Conservation (phyloP, 2,329 filamentous ascomycete species). For the Talaromyces pinophilus region DNA sequence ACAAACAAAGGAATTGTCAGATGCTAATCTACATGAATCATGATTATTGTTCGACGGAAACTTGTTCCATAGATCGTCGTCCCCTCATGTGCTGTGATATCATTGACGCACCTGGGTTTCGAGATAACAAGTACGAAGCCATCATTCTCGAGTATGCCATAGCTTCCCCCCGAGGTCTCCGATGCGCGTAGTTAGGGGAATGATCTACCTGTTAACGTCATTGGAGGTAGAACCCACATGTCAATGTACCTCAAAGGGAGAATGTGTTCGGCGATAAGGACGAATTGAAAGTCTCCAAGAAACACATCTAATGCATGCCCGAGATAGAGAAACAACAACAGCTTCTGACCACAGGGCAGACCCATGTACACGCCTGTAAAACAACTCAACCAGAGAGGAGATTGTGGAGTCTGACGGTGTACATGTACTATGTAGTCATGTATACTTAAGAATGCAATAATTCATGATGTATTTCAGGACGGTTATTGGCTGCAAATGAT, state of each 20-base stretch:
- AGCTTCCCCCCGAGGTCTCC: neutral
- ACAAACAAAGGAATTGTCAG: neutral
- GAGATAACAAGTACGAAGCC: neutral
- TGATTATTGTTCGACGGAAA: neutral
- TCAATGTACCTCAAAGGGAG: neutral
- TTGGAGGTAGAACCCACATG: neutral
- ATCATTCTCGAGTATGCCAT: neutral
- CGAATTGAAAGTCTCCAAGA: constrained; percentile 7
- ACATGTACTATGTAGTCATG: neutral
- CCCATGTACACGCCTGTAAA: neutral
- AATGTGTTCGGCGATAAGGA: neutral
- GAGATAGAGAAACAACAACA: neutral
- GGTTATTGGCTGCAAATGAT: neutral
- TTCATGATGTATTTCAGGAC: neutral
- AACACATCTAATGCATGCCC: neutral
- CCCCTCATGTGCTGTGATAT: constrained; percentile 13
- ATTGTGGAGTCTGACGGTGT: constrained; percentile 2
- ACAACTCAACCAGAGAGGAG: neutral
- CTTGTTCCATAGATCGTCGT: constrained; percentile 5
- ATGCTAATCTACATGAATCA: neutral
- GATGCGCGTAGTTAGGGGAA: neutral
- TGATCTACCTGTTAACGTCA: constrained; percentile 13
- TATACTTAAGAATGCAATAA: neutral
- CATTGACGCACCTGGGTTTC: neutral
- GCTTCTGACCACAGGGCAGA: neutral